Evolutionary conservation across 2,329 filamentous ascomycete species (phyloP).

Genomic region (Juglanconis oblonga): DNA sequence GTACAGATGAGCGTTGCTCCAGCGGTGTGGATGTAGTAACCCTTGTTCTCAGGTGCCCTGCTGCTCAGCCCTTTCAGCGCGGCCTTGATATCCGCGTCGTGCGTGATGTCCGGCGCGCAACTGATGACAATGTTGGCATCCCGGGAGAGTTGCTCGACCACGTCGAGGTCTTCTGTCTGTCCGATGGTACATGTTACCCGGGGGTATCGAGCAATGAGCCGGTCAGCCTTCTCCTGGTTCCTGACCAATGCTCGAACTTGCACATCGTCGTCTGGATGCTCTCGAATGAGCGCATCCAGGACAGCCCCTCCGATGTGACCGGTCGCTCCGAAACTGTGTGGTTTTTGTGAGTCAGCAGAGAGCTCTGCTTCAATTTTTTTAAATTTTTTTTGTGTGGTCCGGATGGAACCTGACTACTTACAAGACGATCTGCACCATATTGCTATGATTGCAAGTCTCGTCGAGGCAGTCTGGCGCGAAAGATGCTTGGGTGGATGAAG

Average conservation of each 20-base stretch:
- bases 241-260: slow-evolving; percentile 11
- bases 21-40: slow-evolving; percentile 20
- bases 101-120: slow-evolving; percentile 16
- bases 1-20: slow-evolving; percentile 19
- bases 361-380: not conserved
- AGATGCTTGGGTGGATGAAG: too few species aligned
- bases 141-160: slow-evolving; percentile 1
- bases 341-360: not conserved
- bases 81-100: slow-evolving; percentile 15
- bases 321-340: slow-evolving; percentile 1
- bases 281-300: not conserved
- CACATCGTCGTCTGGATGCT: not conserved
- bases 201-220: slow-evolving; percentile 14
- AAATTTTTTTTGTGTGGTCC: not conserved
- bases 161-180: slow-evolving; percentile 1
- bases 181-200: slow-evolving; percentile 13
- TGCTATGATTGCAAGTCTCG: too few species aligned
- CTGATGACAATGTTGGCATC: slow-evolving; percentile 20
- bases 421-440: not conserved
- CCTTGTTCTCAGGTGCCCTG: not conserved
- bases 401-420: not conserved
- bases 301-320: slow-evolving; percentile 3
- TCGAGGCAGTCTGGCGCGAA: too few species aligned
- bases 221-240: slow-evolving; percentile 4
- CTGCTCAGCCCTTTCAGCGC: slow-evolving; percentile 11